A percentile compares a stretch with the other conserved stretches of the same genome.
Evolutionary conservation across 1,284 basidiomycete species (phyloP).

Genomic region (Melampsora larici-populina): DNA sequence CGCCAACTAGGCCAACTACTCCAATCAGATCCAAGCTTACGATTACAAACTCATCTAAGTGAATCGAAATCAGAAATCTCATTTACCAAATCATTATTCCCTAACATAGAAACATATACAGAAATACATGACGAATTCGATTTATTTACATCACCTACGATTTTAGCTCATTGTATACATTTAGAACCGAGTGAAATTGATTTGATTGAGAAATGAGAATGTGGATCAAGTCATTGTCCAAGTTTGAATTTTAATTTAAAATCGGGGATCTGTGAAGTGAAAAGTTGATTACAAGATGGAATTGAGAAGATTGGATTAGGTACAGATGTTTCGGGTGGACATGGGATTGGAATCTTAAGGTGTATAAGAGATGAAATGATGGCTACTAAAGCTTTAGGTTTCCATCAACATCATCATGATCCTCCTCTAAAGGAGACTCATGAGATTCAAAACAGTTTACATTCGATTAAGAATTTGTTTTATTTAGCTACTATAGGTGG

Average conservation of each 20-base stretch:
- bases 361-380: constrained; percentile 76
- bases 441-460: constrained; percentile 57
- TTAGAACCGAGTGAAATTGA: constrained; percentile 68
- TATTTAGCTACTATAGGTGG: constrained; percentile 90
- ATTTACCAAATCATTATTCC: constrained; percentile 66
- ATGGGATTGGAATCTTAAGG: constrained; percentile 74
- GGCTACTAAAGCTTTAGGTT: constrained; percentile 69
- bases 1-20: constrained; percentile 63
- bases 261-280: constrained; percentile 76
- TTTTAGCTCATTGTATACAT: constrained; percentile 86
- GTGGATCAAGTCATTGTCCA: constrained; percentile 88
- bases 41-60: constrained; percentile 87
- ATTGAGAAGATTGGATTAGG: constrained; percentile 83
- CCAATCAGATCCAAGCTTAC: constrained; percentile 56
- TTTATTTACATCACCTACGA: constrained; percentile 72
- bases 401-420: constrained; percentile 52
- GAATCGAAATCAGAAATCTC: constrained; percentile 77
- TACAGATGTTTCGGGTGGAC: constrained; percentile 88
- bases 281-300: constrained; percentile 72
- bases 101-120: constrained; percentile 53
- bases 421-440: no score
- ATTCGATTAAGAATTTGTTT: constrained; percentile 72
- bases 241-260: constrained; percentile 80
- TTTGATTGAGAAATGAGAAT: constrained; percentile 65
- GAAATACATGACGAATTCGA: constrained; percentile 75